phyloP scores from a whole-genome alignment of 73 alveolate species.

The Tetrahymena malaccensis region DNA sequence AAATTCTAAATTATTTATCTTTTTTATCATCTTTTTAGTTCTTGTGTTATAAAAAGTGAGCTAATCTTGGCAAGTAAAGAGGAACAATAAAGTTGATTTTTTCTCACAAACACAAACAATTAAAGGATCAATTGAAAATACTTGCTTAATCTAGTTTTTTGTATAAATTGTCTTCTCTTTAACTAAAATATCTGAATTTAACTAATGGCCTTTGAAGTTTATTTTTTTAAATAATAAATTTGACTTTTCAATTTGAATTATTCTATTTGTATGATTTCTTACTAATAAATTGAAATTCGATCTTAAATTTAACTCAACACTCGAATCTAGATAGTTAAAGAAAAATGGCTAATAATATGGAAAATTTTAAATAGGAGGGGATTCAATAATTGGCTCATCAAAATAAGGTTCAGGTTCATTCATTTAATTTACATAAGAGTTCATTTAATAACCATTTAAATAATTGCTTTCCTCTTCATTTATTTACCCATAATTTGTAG shows the following conservation, averaged over 20 bases:
- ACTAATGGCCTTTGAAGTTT: neutral
- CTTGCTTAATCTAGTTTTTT: neutral
- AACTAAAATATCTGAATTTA: neutral
- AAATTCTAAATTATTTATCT: neutral
- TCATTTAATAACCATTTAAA: too few relatives aligned
- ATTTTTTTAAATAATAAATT: neutral
- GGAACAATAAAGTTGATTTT: neutral
- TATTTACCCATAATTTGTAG: too few relatives aligned
- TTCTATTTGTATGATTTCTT: neutral
- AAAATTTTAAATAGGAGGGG: too few relatives aligned
- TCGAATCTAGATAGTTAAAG: neutral
- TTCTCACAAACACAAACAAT: neutral
- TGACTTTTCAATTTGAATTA: neutral
- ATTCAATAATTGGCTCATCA: too few relatives aligned
- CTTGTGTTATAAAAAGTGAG: neutral
- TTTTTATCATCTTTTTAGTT: neutral
- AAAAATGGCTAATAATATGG: neutral
- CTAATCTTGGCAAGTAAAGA: neutral
- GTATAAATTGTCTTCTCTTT: neutral
- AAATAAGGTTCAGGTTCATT: too few relatives aligned
- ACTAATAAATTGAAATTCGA: neutral
- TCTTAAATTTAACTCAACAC: neutral
- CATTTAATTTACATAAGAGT: too few relatives aligned
- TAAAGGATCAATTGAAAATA: neutral
- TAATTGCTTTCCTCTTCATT: too few relatives aligned